A percentile compares a stretch with the other conserved stretches of the same genome.
Conservation (phyloP, 352 stramenopile genomes). For the Discostella stelligera region DNA sequence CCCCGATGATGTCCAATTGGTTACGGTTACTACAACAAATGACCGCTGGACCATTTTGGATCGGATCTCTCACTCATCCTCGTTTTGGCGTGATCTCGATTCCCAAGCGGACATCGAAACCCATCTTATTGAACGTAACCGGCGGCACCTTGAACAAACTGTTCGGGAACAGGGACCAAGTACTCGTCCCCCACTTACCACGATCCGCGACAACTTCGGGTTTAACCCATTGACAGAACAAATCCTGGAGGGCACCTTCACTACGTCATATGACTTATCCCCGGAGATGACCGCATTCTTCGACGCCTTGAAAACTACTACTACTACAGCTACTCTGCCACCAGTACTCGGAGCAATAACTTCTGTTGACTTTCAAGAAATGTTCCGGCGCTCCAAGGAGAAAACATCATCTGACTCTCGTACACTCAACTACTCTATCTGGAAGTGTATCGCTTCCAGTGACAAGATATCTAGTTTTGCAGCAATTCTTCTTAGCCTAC, state of each 20-base stretch:
- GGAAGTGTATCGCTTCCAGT: not conserved
- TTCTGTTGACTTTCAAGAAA: constrained; percentile 10
- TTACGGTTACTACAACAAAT: too few relatives aligned
- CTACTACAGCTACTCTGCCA: not conserved
- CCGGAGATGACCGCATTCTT: constrained; percentile 7
- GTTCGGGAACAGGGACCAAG: constrained; percentile 3
- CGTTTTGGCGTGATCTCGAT: constrained; percentile 15
- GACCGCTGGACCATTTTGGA: too few relatives aligned
- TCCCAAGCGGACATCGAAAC: constrained; percentile 6
- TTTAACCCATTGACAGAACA: not conserved
- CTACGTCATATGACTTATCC: not conserved
- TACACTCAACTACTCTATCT: constrained; percentile 10
- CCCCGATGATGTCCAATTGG: constrained; percentile 3
- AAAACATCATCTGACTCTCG: constrained; percentile 11
- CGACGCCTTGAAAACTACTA: not conserved
- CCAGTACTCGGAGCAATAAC: constrained; percentile 6
- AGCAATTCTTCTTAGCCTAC: constrained; percentile 8
- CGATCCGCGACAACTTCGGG: not conserved
- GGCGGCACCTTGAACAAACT: constrained; percentile 31
- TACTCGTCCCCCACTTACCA: not conserved
- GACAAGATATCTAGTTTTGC: not conserved
- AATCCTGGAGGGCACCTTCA: not conserved
- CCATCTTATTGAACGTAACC: constrained; percentile 16
- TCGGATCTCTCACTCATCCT: not conserved
- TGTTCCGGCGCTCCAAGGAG: constrained; percentile 14